Conservation (phyloP, 2,329 filamentous ascomycete species). For the Aspergillus floridensis region DNA sequence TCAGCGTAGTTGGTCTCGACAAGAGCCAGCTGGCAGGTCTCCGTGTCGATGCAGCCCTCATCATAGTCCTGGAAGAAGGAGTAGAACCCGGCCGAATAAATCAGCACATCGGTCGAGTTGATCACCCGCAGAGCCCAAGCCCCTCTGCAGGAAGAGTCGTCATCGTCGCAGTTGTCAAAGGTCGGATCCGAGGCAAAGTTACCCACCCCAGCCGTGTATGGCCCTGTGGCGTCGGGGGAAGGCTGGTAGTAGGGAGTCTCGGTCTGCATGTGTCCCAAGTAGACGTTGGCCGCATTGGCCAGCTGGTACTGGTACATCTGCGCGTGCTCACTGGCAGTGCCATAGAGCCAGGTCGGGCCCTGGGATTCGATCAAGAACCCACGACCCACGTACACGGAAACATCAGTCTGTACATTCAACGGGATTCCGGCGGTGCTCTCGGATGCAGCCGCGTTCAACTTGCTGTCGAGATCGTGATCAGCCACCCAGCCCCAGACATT, state of each 20-base stretch:
- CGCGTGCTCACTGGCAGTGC: slow-evolving; percentile 63
- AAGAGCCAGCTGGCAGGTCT: slow-evolving; percentile 47
- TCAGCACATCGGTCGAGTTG: too few species aligned
- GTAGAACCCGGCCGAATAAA: slow-evolving; percentile 2
- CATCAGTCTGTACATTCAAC: slow-evolving; percentile 47
- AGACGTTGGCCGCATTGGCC: slow-evolving; percentile 53
- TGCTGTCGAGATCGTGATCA: slow-evolving; percentile 28
- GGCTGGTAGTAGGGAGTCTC: slow-evolving; percentile 71
- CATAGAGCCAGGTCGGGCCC: slow-evolving; percentile 57
- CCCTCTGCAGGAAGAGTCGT: slow-evolving; percentile 52
- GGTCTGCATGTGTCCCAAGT: slow-evolving; percentile 59
- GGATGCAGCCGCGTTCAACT: slow-evolving; percentile 6
- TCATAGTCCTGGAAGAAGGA: slow-evolving; percentile 59
- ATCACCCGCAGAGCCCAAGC: too few species aligned
- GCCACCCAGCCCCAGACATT: slow-evolving; percentile 31
- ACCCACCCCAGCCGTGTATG: slow-evolving; percentile 48
- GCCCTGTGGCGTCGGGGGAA: slow-evolving; percentile 57
- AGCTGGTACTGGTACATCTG: slow-evolving; percentile 68
- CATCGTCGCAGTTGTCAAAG: slow-evolving; percentile 43
- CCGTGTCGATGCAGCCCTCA: slow-evolving; percentile 46
- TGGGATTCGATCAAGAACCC: slow-evolving; percentile 51
- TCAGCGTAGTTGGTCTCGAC: slow-evolving; percentile 10
- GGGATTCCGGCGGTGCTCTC: not conserved
- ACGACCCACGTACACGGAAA: slow-evolving; percentile 59
- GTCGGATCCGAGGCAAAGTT: slow-evolving; percentile 49